These are phyloP conservation scores for Pseudisothecium myosuroides DNA, from an alignment of 225 moss, liverwort and hornwort species.

Conservation along the genomic window DNA sequence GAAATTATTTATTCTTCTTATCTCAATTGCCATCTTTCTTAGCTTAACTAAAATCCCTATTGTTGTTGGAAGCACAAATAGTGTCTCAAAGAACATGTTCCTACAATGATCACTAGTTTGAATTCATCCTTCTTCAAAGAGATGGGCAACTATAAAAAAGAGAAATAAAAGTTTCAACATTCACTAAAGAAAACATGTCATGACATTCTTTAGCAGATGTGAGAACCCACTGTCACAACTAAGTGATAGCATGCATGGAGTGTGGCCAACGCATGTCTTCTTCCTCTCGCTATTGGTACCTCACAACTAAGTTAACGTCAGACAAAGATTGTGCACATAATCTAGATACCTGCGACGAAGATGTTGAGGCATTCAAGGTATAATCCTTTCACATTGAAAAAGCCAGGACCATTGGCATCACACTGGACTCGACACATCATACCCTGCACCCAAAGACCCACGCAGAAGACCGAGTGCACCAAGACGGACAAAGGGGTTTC, in stretches of 20 bases:
- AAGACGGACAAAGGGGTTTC: neutral
- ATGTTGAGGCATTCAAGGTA: neutral
- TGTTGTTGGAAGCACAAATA: neutral
- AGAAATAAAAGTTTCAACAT: neutral
- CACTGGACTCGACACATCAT: neutral
- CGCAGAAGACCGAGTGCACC: neutral
- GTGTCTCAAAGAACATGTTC: neutral
- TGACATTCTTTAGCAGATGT: neutral
- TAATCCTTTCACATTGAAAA: neutral
- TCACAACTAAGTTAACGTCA: neutral
- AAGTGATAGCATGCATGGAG: neutral
- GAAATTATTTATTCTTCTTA: too few species aligned
- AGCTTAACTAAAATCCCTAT: neutral
- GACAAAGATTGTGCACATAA: neutral
- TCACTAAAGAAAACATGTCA: neutral
- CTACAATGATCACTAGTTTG: too few species aligned
- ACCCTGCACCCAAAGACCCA: neutral
- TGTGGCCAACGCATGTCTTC: neutral
- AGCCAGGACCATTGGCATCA: neutral
- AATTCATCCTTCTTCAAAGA: neutral
- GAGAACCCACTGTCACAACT: too few species aligned
- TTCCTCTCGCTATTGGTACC: neutral
- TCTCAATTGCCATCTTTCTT: neutral
- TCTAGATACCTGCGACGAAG: neutral
- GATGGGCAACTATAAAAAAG: neutral